phyloP scores from a whole-genome alignment of 139 green algal genomes.

The Tetraselmis striata region DNA sequence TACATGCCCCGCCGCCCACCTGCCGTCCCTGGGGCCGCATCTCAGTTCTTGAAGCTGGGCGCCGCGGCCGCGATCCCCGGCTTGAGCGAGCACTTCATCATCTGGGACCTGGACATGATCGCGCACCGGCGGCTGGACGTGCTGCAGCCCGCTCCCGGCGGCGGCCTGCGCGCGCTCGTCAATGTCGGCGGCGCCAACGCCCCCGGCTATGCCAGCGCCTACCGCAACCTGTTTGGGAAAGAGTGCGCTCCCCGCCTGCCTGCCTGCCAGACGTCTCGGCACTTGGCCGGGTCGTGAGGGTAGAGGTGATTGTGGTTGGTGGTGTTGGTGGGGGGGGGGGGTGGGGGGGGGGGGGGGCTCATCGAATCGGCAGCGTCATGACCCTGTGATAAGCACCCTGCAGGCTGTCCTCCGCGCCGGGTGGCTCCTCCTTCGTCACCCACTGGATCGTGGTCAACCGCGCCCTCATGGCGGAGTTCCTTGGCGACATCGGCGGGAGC shows the following conservation, averaged over 20 bases:
- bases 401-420: conserved; percentile 24
- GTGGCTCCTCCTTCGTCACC: conserved; percentile 48
- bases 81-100: conserved; percentile 31
- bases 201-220: conserved; percentile 21
- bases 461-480: conserved; percentile 34
- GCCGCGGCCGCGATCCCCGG: conserved; percentile 18
- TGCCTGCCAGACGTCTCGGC: neutral
- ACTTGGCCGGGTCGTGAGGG: too few species aligned
- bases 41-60: conserved; percentile 41
- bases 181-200: conserved; percentile 29
- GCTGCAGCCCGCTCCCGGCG: neutral
- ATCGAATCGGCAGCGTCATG: too few species aligned
- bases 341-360: too few species aligned
- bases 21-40: too few species aligned
- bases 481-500: neutral
- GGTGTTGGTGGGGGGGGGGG: too few species aligned
- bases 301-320: too few species aligned
- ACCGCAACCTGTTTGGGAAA: conserved; percentile 14
- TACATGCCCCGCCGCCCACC: too few species aligned
- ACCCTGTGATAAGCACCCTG: neutral
- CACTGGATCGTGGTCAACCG: conserved; percentile 47
- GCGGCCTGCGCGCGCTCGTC: conserved; percentile 18
- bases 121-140: conserved; percentile 22
- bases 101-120: conserved; percentile 56
- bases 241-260: neutral